These are phyloP conservation scores for Allomyces javanicus DNA, from an alignment of 192 early-diverging fungal species.

Conservation along the genomic window DNA sequence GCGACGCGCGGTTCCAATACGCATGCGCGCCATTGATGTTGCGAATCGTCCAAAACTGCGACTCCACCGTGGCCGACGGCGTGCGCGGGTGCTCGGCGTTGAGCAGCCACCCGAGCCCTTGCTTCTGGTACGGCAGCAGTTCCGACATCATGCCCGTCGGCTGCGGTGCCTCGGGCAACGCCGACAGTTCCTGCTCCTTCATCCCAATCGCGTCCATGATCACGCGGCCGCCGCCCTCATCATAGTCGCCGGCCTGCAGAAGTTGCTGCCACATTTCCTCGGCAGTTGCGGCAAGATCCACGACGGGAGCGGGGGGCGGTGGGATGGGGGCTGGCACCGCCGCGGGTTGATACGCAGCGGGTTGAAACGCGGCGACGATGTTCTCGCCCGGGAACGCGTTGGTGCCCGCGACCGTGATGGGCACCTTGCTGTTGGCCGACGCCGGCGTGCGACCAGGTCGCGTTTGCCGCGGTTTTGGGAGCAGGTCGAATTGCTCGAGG, in stretches of 20 bases:
- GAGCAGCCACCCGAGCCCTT: conserved; percentile 1
- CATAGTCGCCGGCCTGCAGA: neutral
- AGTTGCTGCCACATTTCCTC: neutral
- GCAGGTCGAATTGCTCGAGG: too few species aligned
- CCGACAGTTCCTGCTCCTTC: neutral
- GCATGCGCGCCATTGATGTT: neutral
- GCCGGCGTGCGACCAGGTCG: too few species aligned
- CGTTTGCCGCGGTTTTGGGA: too few species aligned
- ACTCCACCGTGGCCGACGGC: neutral
- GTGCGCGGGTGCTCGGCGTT: conserved; percentile 2
- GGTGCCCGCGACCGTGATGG: too few species aligned
- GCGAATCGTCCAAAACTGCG: neutral
- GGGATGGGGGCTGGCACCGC: too few species aligned
- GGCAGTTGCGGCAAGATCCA: neutral
- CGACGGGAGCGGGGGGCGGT: too few species aligned
- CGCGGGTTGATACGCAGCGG: too few species aligned
- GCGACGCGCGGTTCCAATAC: neutral
- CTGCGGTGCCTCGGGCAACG: neutral
- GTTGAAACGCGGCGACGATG: too few species aligned
- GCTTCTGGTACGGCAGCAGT: conserved; percentile 2
- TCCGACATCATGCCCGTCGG: neutral
- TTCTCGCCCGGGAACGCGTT: too few species aligned
- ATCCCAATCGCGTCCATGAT: neutral
- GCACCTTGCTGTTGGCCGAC: too few species aligned
- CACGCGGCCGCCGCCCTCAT: neutral